Evolutionary conservation across 768 basidiomycete genomes (phyloP).

Genomic region (Clavulina sp.): DNA sequence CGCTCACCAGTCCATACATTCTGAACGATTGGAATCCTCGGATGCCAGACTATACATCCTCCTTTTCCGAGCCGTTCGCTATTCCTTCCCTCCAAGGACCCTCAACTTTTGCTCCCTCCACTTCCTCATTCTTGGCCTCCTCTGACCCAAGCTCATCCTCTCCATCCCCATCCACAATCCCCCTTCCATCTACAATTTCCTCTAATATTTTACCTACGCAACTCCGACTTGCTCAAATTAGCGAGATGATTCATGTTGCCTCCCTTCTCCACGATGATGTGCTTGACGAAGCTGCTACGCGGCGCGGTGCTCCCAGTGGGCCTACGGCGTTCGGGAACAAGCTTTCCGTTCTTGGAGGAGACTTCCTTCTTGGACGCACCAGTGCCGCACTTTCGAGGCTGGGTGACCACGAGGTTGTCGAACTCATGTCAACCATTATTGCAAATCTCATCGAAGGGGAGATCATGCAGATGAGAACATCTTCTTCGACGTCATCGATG

Average conservation of each 20-base stretch:
- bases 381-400: slow-evolving; percentile 74
- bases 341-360: slow-evolving; percentile 81
- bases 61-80: slow-evolving; percentile 35
- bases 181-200: neutral
- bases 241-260: slow-evolving; percentile 97
- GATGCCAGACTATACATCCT: slow-evolving; percentile 60
- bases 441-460: slow-evolving; percentile 96
- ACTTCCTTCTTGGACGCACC: slow-evolving; percentile 86
- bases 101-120: slow-evolving; percentile 19
- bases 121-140: slow-evolving; percentile 22
- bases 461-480: slow-evolving; percentile 49
- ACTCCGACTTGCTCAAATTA: slow-evolving; percentile 80
- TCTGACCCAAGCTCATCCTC: slow-evolving; percentile 6
- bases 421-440: slow-evolving; percentile 80
- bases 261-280: slow-evolving; percentile 88
- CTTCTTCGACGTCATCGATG: neutral
- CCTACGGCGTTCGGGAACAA: slow-evolving; percentile 80
- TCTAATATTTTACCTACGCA: slow-evolving; percentile 64
- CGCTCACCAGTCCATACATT: slow-evolving; percentile 62
- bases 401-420: slow-evolving; percentile 79
- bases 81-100: slow-evolving; percentile 34
- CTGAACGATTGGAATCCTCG: slow-evolving; percentile 83
- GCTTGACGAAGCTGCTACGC: slow-evolving; percentile 52
- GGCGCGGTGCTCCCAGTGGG: slow-evolving; percentile 50
- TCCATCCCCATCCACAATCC: neutral